A percentile compares a stretch with the other conserved stretches of the same genome.
These are phyloP conservation scores for Colletotrichum liaoningense DNA, from an alignment of 2,329 filamentous ascomycete species.

Conservation along the genomic window DNA sequence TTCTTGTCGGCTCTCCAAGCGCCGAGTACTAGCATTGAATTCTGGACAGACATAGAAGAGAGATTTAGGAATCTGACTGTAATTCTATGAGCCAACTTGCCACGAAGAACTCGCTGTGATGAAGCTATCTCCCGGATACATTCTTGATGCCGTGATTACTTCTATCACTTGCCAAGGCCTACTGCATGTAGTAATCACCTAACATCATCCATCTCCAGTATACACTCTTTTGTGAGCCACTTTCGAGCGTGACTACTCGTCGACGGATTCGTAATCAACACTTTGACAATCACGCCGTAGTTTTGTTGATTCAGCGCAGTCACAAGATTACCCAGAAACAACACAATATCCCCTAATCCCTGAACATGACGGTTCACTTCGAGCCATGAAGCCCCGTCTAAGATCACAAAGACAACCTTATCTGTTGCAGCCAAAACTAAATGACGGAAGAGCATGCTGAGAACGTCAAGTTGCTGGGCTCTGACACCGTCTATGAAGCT, in stretches of 20 bases:
- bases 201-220: slow-evolving; percentile 20
- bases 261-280: background rate
- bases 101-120: too few relatives aligned
- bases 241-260: background rate
- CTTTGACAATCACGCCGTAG: slow-evolving; percentile 6
- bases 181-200: background rate
- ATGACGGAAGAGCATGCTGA: background rate
- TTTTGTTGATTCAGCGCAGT: background rate
- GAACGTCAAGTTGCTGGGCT: background rate
- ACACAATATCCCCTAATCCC: background rate
- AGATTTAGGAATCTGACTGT: too few relatives aligned
- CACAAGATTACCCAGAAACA: background rate
- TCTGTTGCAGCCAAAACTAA: background rate
- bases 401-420: background rate
- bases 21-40: too few relatives aligned
- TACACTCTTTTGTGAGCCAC: background rate
- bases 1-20: too few relatives aligned
- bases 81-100: too few relatives aligned
- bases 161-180: too few relatives aligned
- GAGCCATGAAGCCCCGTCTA: slow-evolving; percentile 8
- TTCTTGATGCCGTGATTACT: too few relatives aligned
- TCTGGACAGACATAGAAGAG: too few relatives aligned
- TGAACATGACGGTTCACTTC: background rate
- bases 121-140: too few relatives aligned
- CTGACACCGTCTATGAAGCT: slow-evolving; percentile 10